Percentiles rank a stretch among this genome's conserved stretches.
phyloP scores from a whole-genome alignment of 371 early-diverging fungal genomes.

The Choanephora cucurbitarum region DNA sequence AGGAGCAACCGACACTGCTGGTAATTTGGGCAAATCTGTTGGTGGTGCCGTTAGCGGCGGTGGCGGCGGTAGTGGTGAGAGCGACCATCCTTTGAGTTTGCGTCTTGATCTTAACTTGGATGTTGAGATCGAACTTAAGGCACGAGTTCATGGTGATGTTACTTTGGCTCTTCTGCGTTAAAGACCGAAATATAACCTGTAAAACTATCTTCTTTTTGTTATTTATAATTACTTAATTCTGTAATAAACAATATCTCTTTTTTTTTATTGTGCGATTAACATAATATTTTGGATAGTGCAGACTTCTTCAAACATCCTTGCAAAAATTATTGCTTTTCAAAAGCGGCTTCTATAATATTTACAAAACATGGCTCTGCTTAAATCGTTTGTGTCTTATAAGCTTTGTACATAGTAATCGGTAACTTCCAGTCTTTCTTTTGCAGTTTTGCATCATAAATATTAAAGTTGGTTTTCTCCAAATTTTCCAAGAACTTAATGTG shows the following conservation, averaged over 20 bases:
- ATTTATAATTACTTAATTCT: not conserved
- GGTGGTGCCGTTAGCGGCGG: constrained; percentile 19
- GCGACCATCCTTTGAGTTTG: constrained; percentile 29
- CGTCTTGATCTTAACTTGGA: constrained; percentile 40
- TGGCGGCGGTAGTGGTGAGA: constrained; percentile 4
- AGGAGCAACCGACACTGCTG: constrained; percentile 20
- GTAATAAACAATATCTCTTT: not conserved
- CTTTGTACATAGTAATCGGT: constrained; percentile 63
- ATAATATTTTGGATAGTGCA: too few species aligned
- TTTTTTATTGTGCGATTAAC: too few species aligned
- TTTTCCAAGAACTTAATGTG: constrained; percentile 62
- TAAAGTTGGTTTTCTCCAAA: constrained; percentile 71
- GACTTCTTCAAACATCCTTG: too few species aligned
- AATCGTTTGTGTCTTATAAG: constrained; percentile 25
- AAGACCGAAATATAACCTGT: not conserved
- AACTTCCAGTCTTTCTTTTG: constrained; percentile 68
- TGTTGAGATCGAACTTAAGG: constrained; percentile 36
- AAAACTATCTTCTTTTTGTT: constrained; percentile 1
- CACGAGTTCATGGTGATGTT: constrained; percentile 39
- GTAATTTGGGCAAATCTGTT: constrained; percentile 8
- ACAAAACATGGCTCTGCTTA: constrained; percentile 10
- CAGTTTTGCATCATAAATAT: constrained; percentile 66
- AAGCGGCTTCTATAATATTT: not conserved
- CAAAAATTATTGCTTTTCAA: too few species aligned
- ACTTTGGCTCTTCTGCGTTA: constrained; percentile 32